phyloP scores from a whole-genome alignment of 768 basidiomycete genomes.

The Auricularia cornea region DNA sequence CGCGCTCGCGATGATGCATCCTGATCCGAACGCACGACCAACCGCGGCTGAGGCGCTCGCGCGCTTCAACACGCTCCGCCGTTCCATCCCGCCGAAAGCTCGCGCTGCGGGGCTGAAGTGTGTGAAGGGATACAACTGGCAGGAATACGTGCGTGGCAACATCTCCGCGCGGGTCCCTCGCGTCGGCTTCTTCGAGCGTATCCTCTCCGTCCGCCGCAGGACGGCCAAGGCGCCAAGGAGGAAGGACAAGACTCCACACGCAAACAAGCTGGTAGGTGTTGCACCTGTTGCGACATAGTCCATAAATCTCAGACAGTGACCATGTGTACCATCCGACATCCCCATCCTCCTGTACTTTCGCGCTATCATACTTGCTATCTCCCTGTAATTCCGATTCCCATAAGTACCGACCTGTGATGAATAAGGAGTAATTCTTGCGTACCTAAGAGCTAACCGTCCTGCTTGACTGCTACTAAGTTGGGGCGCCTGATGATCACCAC shows the following conservation, averaged over 20 bases:
- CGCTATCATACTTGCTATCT: too few relatives aligned
- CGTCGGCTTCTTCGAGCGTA: neutral
- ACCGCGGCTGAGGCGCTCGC: slow-evolving; percentile 13
- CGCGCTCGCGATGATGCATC: slow-evolving; percentile 17
- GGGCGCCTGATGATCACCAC: too few relatives aligned
- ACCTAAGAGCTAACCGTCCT: too few relatives aligned
- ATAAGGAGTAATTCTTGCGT: too few relatives aligned
- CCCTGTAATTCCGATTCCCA: too few relatives aligned
- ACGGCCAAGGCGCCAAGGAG: neutral
- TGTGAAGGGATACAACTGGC: neutral
- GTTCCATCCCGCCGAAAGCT: neutral
- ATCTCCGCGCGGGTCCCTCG: neutral
- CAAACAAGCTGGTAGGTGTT: neutral
- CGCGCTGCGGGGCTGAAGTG: neutral
- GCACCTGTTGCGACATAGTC: neutral
- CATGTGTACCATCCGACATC: too few relatives aligned
- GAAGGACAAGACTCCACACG: neutral
- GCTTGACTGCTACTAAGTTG: too few relatives aligned
- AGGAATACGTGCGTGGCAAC: neutral
- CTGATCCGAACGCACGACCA: slow-evolving; percentile 19
- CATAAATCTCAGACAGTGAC: too few relatives aligned
- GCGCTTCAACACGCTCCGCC: slow-evolving; percentile 7
- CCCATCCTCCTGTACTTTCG: too few relatives aligned
- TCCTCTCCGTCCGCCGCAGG: neutral
- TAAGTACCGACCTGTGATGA: too few relatives aligned